These are phyloP conservation scores for Chloris gayana DNA, from an alignment of 176 grass and related monocot genomes.

Conservation along the genomic window DNA sequence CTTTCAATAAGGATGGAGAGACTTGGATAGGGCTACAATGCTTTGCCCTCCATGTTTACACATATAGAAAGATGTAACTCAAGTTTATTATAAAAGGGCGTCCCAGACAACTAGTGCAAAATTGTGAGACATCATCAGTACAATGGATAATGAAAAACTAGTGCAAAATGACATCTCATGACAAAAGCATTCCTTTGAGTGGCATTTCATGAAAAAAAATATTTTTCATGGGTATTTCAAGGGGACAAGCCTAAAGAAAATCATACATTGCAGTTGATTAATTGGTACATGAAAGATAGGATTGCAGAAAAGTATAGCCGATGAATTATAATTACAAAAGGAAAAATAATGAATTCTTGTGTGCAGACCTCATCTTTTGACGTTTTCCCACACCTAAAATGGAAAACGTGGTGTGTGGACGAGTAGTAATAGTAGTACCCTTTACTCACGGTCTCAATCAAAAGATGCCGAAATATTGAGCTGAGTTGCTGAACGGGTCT, in stretches of 20 bases:
- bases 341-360: neutral
- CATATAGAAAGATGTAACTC: too few relatives aligned
- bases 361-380: neutral
- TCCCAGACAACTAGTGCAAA: too few relatives aligned
- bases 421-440: neutral
- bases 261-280: too few relatives aligned
- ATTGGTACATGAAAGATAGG: too few relatives aligned
- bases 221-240: too few relatives aligned
- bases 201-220: too few relatives aligned
- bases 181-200: neutral
- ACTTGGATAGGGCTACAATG: neutral
- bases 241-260: too few relatives aligned
- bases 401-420: slow-evolving; percentile 22
- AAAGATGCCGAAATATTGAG: slow-evolving; percentile 25
- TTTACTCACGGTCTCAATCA: slow-evolving; percentile 17
- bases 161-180: neutral
- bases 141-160: neutral
- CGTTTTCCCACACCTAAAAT: slow-evolving; percentile 17
- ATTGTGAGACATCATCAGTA: too few relatives aligned
- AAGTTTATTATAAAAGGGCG: too few relatives aligned
- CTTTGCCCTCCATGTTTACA: too few relatives aligned
- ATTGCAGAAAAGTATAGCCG: too few relatives aligned
- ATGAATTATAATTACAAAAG: neutral
- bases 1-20: neutral
- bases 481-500: neutral